phyloP scores from a whole-genome alignment of 495 filamentous ascomycete species.

The Daldinia concentrica region DNA sequence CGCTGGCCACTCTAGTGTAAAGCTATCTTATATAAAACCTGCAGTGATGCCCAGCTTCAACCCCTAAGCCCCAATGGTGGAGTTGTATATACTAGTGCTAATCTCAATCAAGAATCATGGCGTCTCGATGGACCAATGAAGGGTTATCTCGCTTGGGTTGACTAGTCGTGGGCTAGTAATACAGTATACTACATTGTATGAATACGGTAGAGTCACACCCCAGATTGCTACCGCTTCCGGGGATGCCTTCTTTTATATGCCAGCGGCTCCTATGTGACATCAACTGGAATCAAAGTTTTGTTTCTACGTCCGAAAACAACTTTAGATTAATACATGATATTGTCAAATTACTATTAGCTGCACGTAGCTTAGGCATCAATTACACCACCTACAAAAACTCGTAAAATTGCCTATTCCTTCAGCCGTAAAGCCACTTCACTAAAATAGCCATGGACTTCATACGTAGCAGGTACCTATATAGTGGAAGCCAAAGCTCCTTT shows the following conservation, averaged over 20 bases:
- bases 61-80: not conserved
- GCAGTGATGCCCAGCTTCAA: too few species aligned
- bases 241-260: not conserved
- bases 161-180: conserved; percentile 18
- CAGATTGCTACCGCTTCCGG: conserved; percentile 13
- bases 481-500: too few species aligned
- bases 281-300: not conserved
- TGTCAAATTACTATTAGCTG: not conserved
- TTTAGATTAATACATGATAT: not conserved
- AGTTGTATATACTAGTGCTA: not conserved
- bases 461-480: too few species aligned
- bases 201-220: not conserved
- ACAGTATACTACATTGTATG: not conserved
- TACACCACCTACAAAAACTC: not conserved
- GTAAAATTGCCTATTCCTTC: not conserved
- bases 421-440: not conserved
- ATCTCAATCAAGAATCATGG: not conserved
- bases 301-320: not conserved
- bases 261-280: too few species aligned
- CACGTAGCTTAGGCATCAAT: not conserved
- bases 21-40: too few species aligned
- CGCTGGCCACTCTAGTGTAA: too few species aligned
- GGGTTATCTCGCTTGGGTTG: conserved; percentile 23
- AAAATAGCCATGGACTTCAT: too few species aligned
- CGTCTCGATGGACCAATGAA: conserved; percentile 16